phyloP scores from a whole-genome alignment of 2,329 filamentous ascomycete species.

The Colletotrichum sidae region DNA sequence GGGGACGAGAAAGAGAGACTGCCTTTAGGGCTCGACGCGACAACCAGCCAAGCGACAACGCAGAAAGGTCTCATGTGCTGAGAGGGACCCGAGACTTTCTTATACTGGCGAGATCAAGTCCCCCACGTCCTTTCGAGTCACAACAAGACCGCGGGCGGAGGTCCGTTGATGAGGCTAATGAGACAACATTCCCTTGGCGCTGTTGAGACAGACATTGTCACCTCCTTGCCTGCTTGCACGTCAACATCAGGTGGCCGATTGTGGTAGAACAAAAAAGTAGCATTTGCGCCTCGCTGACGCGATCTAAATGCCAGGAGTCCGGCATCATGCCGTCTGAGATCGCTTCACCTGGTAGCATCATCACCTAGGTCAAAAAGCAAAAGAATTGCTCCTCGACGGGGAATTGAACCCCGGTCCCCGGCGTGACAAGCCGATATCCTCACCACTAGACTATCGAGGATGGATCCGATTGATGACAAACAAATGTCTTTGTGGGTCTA shows the following conservation, averaged over 20 bases:
- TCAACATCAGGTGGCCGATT: background rate
- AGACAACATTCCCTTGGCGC: conserved; percentile 3
- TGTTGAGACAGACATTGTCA: conserved; percentile 1
- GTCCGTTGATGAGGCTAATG: background rate
- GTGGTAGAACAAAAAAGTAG: background rate
- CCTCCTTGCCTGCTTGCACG: background rate
- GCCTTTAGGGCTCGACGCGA: background rate
- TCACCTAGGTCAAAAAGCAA: no score
- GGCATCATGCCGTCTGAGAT: no score
- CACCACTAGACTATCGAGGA: no score
- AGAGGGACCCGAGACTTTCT: background rate
- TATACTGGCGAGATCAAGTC: no score
- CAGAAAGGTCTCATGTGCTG: background rate
- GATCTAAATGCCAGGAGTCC: no score
- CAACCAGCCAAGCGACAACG: background rate
- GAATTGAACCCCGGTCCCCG: no score
- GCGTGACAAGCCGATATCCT: no score
- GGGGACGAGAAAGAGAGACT: no score
- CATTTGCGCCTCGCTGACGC: background rate
- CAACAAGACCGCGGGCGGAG: background rate
- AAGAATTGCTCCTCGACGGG: no score
- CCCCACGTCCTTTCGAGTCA: background rate
- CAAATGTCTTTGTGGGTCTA: no score
- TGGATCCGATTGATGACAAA: no score
- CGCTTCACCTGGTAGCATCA: no score